Evolutionary conservation across 495 filamentous ascomycete species (phyloP).

Genomic region (Parathielavia appendiculata): DNA sequence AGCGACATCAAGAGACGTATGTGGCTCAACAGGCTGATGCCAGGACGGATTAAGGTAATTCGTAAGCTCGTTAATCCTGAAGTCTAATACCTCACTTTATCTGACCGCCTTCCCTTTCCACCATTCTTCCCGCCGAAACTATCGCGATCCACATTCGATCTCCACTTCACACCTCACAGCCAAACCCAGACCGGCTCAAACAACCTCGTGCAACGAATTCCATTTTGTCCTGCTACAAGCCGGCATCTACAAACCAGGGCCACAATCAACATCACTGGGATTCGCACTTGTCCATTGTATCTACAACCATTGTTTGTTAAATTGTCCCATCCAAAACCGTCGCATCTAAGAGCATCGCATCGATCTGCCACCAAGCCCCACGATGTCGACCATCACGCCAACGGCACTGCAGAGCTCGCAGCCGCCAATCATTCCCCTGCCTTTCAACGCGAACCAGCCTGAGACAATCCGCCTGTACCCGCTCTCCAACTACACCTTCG

Average conservation of each 20-base stretch:
- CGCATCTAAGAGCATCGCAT: neutral
- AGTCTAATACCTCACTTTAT: neutral
- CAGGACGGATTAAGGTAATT: no score
- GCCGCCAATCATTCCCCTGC: slow-evolving; percentile 71
- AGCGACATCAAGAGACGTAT: neutral
- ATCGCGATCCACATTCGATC: no score
- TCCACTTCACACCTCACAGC: no score
- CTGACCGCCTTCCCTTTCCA: slow-evolving; percentile 3
- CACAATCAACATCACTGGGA: no score
- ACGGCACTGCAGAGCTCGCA: slow-evolving; percentile 65
- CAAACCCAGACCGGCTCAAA: no score
- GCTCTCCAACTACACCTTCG: slow-evolving; percentile 97
- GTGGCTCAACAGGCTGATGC: neutral
- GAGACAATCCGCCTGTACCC: slow-evolving; percentile 89
- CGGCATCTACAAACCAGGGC: no score
- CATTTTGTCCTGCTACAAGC: neutral
- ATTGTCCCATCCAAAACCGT: no score
- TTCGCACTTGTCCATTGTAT: neutral
- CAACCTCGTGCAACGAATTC: neutral
- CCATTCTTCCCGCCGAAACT: neutral
- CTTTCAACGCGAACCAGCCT: slow-evolving; percentile 86
- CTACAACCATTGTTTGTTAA: neutral
- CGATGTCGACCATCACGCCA: slow-evolving; percentile 71
- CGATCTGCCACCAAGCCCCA: slow-evolving; percentile 8
- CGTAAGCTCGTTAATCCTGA: no score